These are phyloP conservation scores for Cyclotella distinguenda DNA, from an alignment of 108 stramenopile species.

Conservation along the genomic window DNA sequence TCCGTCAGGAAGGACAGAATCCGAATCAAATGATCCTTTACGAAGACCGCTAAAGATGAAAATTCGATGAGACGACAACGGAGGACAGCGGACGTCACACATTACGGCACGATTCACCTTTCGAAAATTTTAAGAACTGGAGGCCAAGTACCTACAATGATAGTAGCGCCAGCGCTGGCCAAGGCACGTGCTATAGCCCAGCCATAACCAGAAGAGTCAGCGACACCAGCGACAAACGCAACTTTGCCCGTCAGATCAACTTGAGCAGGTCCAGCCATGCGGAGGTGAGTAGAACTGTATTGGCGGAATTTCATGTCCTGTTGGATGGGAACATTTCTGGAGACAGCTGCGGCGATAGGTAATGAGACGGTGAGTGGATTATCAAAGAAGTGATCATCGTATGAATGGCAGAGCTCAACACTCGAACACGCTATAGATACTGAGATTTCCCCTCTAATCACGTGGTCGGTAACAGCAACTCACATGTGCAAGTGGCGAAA, in stretches of 20 bases:
- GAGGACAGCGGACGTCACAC: too few species aligned
- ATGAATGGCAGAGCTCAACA: not conserved
- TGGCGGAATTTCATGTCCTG: conserved; percentile 41
- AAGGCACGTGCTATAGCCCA: conserved; percentile 97
- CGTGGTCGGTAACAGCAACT: too few species aligned
- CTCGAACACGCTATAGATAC: not conserved
- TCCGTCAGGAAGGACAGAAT: conserved; percentile 82
- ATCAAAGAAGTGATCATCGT: not conserved
- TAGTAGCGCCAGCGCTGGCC: conserved; percentile 94
- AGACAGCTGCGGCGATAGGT: not conserved
- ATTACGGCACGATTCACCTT: too few species aligned
- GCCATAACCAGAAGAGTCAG: conserved; percentile 96
- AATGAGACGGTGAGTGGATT: not conserved
- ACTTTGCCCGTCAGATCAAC: conserved; percentile 91
- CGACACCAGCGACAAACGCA: conserved; percentile 96
- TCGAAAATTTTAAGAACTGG: conserved; percentile 97
- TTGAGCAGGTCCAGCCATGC: conserved; percentile 57
- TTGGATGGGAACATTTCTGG: conserved; percentile 20
- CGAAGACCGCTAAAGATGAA: too few species aligned
- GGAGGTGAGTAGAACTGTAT: conserved; percentile 47
- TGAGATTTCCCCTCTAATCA: not conserved
- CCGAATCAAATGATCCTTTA: conserved; percentile 89
- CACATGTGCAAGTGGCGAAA: conserved; percentile 40
- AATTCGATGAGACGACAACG: too few species aligned
- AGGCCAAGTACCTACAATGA: conserved; percentile 98